These are phyloP conservation scores for Nannochloropsis gaditana DNA, from an alignment of 108 stramenopile genomes.

Conservation along the genomic window DNA sequence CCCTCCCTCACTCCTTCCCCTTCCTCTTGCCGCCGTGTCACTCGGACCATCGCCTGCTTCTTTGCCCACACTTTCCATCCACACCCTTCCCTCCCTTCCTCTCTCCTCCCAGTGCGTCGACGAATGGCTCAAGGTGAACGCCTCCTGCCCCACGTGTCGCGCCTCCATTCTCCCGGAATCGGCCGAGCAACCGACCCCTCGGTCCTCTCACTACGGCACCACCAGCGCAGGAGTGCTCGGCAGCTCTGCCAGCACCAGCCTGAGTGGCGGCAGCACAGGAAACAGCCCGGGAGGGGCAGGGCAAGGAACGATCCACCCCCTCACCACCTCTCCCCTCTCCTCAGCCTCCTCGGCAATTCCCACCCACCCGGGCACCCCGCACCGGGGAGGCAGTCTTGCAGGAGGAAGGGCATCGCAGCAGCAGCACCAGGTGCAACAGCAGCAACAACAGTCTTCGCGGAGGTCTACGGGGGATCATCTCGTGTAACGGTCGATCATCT, in stretches of 20 bases:
- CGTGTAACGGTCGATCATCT: neutral
- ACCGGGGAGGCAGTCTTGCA: neutral
- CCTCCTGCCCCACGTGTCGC: constrained; percentile 40
- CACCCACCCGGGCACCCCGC: neutral
- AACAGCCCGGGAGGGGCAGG: neutral
- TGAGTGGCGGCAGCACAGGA: neutral
- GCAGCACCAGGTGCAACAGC: neutral
- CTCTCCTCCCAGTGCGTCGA: constrained; percentile 32
- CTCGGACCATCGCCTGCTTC: neutral
- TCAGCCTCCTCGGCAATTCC: neutral
- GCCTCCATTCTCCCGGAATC: constrained; percentile 18
- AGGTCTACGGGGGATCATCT: neutral
- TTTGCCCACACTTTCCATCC: neutral
- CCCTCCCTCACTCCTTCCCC: neutral
- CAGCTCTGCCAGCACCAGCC: neutral
- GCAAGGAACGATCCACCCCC: neutral
- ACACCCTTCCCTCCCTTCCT: neutral
- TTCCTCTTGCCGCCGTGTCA: neutral
- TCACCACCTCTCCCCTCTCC: constrained; percentile 9
- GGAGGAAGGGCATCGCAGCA: neutral
- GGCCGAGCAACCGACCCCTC: neutral
- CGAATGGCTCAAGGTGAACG: constrained; percentile 33
- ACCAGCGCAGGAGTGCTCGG: neutral
- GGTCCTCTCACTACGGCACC: constrained; percentile 2
- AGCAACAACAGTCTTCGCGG: too few species aligned